A percentile compares a stretch with the other conserved stretches of the same genome.
phyloP scores from a whole-genome alignment of 176 grass and related monocot genomes.

The Melocanna baccifera region DNA sequence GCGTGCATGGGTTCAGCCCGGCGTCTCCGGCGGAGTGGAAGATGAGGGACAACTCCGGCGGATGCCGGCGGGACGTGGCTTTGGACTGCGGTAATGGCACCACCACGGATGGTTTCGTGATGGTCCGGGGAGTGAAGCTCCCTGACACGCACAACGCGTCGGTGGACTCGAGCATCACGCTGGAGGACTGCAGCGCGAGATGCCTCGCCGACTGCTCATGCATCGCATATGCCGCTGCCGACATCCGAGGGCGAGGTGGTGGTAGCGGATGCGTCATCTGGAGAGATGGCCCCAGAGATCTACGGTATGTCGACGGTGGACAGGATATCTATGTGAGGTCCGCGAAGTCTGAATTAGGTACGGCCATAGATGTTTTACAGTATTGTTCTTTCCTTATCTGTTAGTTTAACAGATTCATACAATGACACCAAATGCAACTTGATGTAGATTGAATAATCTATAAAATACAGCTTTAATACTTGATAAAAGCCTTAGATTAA shows the following conservation, averaged over 20 bases:
- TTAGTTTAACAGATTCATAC: too few relatives aligned
- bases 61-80: constrained; percentile 23
- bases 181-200: constrained; percentile 31
- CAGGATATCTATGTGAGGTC: not conserved
- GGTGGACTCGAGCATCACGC: not conserved
- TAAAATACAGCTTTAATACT: too few relatives aligned
- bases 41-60: not conserved
- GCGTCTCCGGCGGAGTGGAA: constrained; percentile 1
- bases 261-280: constrained; percentile 11
- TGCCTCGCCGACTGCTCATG: constrained; percentile 52
- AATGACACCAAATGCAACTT: too few relatives aligned
- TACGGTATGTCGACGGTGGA: not conserved
- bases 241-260: not conserved
- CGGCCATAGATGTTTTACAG: too few relatives aligned
- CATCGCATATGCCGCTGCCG: constrained; percentile 23
- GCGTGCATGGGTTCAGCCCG: constrained; percentile 42
- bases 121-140: constrained; percentile 35
- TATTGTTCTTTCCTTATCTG: too few relatives aligned
- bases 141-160: constrained; percentile 6
- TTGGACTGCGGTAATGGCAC: not conserved
- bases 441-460: too few relatives aligned
- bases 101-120: not conserved
- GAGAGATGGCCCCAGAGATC: not conserved
- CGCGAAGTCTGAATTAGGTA: not conserved
- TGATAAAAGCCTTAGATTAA: too few relatives aligned